Evolutionary conservation across 306 rosid species (phyloP).

Genomic region (Glycine latifolia): DNA sequence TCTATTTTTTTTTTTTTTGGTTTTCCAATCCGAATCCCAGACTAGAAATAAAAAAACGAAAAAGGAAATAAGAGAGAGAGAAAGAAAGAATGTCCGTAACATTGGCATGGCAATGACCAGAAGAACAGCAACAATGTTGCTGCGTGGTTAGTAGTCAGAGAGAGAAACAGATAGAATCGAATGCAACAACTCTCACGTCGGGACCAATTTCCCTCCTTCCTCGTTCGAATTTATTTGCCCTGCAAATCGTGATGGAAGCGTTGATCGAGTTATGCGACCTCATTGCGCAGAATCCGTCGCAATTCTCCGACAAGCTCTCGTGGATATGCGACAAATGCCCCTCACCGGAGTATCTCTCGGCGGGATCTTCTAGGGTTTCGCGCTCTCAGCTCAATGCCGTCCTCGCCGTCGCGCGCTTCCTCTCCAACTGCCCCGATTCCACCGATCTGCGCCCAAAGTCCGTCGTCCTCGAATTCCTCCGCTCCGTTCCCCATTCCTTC

Average conservation of each 20-base stretch:
- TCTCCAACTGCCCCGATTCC: slow-evolving; percentile 74
- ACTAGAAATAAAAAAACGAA: no score
- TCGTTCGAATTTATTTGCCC: slow-evolving; percentile 16
- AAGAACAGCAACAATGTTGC: slow-evolving; percentile 44
- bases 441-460: slow-evolving; percentile 81
- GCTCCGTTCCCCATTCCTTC: slow-evolving; percentile 74
- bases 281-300: slow-evolving; percentile 77
- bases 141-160: slow-evolving; percentile 37
- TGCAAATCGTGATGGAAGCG: slow-evolving; percentile 74
- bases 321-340: slow-evolving; percentile 94
- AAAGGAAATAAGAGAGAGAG: no score
- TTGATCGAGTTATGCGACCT: slow-evolving; percentile 93
- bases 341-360: slow-evolving; percentile 64
- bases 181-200: slow-evolving; percentile 15
- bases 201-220: neutral
- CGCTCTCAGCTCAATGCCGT: slow-evolving; percentile 95
- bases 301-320: slow-evolving; percentile 75
- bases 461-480: slow-evolving; percentile 75
- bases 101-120: slow-evolving; percentile 29
- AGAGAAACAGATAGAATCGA: slow-evolving; percentile 26
- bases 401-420: slow-evolving; percentile 79
- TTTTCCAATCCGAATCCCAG: no score
- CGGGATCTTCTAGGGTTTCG: slow-evolving; percentile 86
- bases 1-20: no score
- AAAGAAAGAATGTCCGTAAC: no score